Evolutionary conservation across 768 basidiomycete species (phyloP).

Genomic region (Psilocybe subaeruginosa): DNA sequence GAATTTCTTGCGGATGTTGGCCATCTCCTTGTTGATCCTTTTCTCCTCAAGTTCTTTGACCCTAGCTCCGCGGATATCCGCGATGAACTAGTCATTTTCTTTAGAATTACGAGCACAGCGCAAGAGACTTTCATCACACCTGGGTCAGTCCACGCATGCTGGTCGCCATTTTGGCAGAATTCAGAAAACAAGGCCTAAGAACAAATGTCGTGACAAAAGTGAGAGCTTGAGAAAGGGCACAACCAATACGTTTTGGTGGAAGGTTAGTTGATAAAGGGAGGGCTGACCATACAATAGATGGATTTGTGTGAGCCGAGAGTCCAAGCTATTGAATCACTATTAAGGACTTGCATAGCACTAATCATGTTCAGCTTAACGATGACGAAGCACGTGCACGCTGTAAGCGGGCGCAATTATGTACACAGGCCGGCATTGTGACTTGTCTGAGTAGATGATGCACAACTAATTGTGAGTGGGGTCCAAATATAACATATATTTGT

Average conservation of each 20-base stretch:
- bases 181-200: not conserved
- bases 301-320: not conserved
- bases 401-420: not conserved
- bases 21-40: constrained; percentile 99
- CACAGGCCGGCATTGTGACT: too few relatives aligned
- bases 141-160: constrained; percentile 93
- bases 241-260: not conserved
- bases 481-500: constrained; percentile 7
- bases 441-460: not conserved
- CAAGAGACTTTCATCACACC: constrained; percentile 47
- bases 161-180: constrained; percentile 68
- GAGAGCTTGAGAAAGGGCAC: not conserved
- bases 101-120: constrained; percentile 13
- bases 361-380: not conserved
- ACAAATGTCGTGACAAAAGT: not conserved
- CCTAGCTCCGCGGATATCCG: constrained; percentile 95
- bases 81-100: constrained; percentile 77
- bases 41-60: constrained; percentile 98
- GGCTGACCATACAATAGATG: not conserved
- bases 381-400: constrained; percentile 1
- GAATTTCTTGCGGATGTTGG: constrained; percentile 98
- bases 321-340: not conserved
- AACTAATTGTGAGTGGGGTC: not conserved
- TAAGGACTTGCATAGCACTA: not conserved
- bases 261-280: not conserved